These are phyloP conservation scores for Calonectria hawksworthii DNA, from an alignment of 2,329 filamentous ascomycete genomes.

Conservation along the genomic window DNA sequence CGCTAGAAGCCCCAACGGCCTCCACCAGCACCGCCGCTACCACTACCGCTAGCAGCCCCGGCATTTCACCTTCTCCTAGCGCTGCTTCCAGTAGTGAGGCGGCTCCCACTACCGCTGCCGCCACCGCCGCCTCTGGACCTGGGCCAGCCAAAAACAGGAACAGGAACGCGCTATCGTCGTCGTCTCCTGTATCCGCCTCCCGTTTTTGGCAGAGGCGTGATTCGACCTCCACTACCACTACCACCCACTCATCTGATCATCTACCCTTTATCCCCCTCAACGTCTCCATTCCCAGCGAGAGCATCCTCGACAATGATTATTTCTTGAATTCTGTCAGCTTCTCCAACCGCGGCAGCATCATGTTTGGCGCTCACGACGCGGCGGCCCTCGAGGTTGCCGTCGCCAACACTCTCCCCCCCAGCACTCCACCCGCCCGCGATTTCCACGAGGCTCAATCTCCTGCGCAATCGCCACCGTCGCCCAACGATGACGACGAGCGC, in stretches of 20 bases:
- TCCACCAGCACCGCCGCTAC: slow-evolving; percentile 15
- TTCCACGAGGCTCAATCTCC: neutral
- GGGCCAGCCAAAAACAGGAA: slow-evolving; percentile 21
- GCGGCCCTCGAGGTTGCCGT: slow-evolving; percentile 39
- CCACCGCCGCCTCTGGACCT: slow-evolving; percentile 38
- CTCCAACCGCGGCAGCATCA: slow-evolving; percentile 74
- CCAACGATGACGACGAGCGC: slow-evolving; percentile 36
- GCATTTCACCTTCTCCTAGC: slow-evolving; percentile 19
- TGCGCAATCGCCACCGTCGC: neutral
- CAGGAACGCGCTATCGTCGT: slow-evolving; percentile 36
- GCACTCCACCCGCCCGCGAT: slow-evolving; percentile 21
- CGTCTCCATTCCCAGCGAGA: slow-evolving; percentile 69
- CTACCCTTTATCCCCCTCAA: slow-evolving; percentile 64
- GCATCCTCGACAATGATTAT: slow-evolving; percentile 70
- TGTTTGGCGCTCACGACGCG: slow-evolving; percentile 66
- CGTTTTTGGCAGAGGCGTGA: slow-evolving; percentile 46
- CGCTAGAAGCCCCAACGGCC: slow-evolving; percentile 31
- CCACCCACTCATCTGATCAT: slow-evolving; percentile 48
- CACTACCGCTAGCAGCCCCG: slow-evolving; percentile 35
- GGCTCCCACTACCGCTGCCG: slow-evolving; percentile 32
- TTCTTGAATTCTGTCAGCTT: slow-evolving; percentile 70
- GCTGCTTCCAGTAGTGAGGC: slow-evolving; percentile 1
- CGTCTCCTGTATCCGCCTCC: slow-evolving; percentile 41
- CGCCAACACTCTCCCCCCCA: slow-evolving; percentile 20
- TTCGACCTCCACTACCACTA: slow-evolving; percentile 43